phyloP scores from a whole-genome alignment of 2,329 filamentous ascomycete genomes.

The Madurella fahalii region DNA sequence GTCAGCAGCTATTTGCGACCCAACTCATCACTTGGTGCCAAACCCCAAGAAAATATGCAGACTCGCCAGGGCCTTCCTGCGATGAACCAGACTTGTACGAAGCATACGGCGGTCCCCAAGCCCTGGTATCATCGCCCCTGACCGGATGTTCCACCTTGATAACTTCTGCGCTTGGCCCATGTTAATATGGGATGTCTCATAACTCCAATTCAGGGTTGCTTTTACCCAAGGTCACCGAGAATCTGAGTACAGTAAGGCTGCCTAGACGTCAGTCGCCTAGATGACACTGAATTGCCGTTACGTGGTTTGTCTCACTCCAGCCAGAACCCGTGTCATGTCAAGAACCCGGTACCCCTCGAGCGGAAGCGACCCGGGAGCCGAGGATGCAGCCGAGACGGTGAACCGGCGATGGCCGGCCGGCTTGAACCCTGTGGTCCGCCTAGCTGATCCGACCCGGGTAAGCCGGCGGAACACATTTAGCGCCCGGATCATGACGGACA shows the following conservation, averaged over 20 bases:
- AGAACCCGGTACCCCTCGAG: conserved; percentile 83
- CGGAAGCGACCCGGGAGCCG: conserved; percentile 45
- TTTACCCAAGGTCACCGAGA: conserved; percentile 88
- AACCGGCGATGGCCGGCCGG: conserved; percentile 7
- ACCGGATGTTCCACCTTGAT: conserved; percentile 96
- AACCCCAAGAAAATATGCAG: conserved; percentile 90
- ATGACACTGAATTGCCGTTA: background rate
- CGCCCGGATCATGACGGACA: conserved; percentile 7
- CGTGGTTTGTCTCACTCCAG: conserved; percentile 63
- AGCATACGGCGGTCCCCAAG: conserved; percentile 95
- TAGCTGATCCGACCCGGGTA: background rate
- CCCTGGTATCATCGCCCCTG: conserved; percentile 87
- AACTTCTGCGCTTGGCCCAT: conserved; percentile 70
- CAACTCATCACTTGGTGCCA: conserved; percentile 20
- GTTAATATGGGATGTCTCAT: conserved; percentile 21
- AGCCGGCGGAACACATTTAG: conserved; percentile 5
- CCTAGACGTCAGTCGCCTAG: background rate
- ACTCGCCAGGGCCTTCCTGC: conserved; percentile 73
- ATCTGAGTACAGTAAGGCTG: conserved; percentile 98
- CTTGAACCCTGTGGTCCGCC: background rate
- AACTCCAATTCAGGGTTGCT: conserved; percentile 28
- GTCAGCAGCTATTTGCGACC: background rate
- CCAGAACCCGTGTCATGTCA: conserved; percentile 94
- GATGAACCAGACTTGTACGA: conserved; percentile 60
- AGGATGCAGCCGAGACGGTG: conserved; percentile 12